Conservation (phyloP, 1,284 basidiomycete genomes). For the Stereum hirsutum region DNA sequence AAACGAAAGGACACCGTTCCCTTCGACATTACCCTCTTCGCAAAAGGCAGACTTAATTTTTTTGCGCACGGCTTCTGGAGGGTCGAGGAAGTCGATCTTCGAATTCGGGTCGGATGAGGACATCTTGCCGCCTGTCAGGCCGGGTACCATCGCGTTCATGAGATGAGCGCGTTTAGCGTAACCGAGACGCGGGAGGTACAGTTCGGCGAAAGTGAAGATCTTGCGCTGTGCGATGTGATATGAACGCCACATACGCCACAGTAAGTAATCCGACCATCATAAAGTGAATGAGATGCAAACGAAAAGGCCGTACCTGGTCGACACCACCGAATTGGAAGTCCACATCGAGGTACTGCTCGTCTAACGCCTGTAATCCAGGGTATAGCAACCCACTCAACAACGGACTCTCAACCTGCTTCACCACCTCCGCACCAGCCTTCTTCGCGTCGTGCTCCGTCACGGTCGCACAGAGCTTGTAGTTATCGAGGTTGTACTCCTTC, state of each 20-base stretch:
- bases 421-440: slow-evolving; percentile 98
- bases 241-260: neutral
- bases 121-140: slow-evolving; percentile 95
- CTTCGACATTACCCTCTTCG: slow-evolving; percentile 85
- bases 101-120: slow-evolving; percentile 95
- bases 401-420: slow-evolving; percentile 94
- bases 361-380: slow-evolving; percentile 93
- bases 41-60: slow-evolving; percentile 95
- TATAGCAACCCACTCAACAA: slow-evolving; percentile 90
- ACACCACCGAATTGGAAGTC: slow-evolving; percentile 99
- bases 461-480: slow-evolving; percentile 84
- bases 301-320: slow-evolving; percentile 67
- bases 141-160: slow-evolving; percentile 99
- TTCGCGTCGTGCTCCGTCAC: slow-evolving; percentile 96
- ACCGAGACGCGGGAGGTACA: slow-evolving; percentile 89
- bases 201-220: slow-evolving; percentile 97
- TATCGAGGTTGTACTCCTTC: slow-evolving; percentile 90
- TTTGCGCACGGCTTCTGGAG: slow-evolving; percentile 73
- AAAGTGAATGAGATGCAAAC: slow-evolving; percentile 4
- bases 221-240: slow-evolving; percentile 60
- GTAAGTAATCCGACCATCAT: too few species aligned
- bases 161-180: slow-evolving; percentile 94
- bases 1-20: slow-evolving; percentile 92
- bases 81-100: slow-evolving; percentile 97
- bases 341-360: slow-evolving; percentile 93